phyloP scores from a whole-genome alignment of 768 basidiomycete genomes.

The Phanerochaete carnosa region DNA sequence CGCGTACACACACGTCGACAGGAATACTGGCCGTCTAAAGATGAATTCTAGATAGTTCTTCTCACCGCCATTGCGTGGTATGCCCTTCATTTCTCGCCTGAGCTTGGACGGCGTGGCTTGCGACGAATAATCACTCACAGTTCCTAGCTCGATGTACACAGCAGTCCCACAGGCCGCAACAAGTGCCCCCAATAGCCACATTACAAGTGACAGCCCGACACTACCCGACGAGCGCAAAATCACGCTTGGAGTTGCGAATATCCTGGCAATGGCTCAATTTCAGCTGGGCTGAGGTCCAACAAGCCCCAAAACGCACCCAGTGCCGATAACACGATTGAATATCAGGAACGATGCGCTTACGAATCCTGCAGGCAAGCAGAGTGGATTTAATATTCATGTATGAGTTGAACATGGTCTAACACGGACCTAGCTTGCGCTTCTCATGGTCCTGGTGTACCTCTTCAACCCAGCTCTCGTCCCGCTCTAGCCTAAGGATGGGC shows the following conservation, averaged over 20 bases:
- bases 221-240: slow-evolving; percentile 67
- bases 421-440: slow-evolving; percentile 50
- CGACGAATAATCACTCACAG: slow-evolving; percentile 36
- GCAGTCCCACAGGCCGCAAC: slow-evolving; percentile 65
- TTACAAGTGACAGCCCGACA: slow-evolving; percentile 60
- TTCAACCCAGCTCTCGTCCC: slow-evolving; percentile 28
- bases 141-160: slow-evolving; percentile 75
- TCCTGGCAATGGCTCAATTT: slow-evolving; percentile 34
- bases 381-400: neutral
- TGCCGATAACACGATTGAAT: slow-evolving; percentile 74
- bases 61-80: slow-evolving; percentile 71
- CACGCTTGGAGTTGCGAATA: slow-evolving; percentile 68
- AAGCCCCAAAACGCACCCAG: slow-evolving; percentile 44
- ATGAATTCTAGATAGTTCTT: slow-evolving; percentile 75
- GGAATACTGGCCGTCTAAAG: slow-evolving; percentile 58
- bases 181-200: slow-evolving; percentile 69
- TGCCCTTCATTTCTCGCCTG: slow-evolving; percentile 37
- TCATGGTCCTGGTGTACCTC: slow-evolving; percentile 37
- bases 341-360: slow-evolving; percentile 53
- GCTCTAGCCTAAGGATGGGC: neutral
- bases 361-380: slow-evolving; percentile 3
- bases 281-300: neutral
- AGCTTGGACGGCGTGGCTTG: neutral
- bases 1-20: slow-evolving; percentile 58
- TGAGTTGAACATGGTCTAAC: neutral